Conservation (phyloP, 2,329 filamentous ascomycete species). For the Cordyceps farinosa region DNA sequence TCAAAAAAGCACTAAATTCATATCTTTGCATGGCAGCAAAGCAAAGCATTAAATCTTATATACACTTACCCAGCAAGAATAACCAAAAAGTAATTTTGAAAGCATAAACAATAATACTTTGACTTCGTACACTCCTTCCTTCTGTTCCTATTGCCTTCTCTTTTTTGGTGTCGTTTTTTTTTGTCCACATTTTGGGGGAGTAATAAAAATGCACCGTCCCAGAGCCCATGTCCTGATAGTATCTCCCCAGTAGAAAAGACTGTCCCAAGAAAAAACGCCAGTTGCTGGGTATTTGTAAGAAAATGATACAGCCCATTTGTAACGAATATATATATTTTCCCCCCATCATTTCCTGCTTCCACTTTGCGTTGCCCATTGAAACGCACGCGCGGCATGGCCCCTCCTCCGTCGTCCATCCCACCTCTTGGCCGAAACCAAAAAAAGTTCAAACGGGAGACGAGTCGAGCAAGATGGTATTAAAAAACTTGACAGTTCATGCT, state of each 20-base stretch:
- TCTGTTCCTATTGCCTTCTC: not conserved
- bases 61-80: not conserved
- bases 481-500: not conserved
- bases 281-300: slow-evolving; percentile 14
- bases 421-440: not conserved
- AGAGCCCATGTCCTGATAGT: not conserved
- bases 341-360: not conserved
- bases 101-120: slow-evolving; percentile 1
- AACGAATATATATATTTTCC: not conserved
- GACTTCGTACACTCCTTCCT: not conserved
- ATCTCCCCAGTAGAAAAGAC: not conserved
- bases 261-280: slow-evolving; percentile 6
- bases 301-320: slow-evolving; percentile 15
- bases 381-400: not conserved
- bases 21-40: not conserved
- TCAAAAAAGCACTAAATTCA: not conserved
- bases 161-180: not conserved
- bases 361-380: not conserved
- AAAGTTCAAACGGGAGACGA: not conserved
- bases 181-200: not conserved
- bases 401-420: not conserved
- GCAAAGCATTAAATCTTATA: not conserved
- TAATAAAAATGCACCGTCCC: not conserved
- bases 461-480: not conserved
- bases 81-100: not conserved